phyloP scores from a whole-genome alignment of 2,329 filamentous ascomycete genomes.

The Neonectria coccinea region DNA sequence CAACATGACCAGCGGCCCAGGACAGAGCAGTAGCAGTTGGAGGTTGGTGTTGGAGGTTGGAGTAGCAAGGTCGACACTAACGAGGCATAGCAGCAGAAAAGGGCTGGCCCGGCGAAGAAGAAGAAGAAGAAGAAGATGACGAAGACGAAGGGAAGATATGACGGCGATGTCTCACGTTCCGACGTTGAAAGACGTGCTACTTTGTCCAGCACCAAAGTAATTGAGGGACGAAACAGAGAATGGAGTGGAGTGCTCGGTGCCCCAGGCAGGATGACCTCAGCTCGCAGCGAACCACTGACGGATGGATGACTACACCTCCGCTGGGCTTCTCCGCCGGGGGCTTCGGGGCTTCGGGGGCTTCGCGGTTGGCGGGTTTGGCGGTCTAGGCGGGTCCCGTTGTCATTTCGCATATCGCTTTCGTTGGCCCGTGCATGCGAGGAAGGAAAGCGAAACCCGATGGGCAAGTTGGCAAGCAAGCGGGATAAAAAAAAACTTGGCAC shows the following conservation, averaged over 20 bases:
- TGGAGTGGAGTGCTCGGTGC: background rate
- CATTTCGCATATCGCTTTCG: constrained; percentile 43
- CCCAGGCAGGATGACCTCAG: constrained; percentile 12
- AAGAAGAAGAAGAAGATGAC: constrained; percentile 5
- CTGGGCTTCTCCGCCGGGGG: background rate
- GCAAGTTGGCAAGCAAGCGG: too few species aligned
- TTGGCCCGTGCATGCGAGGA: constrained; percentile 21
- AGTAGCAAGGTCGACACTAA: constrained; percentile 1
- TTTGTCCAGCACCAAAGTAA: background rate
- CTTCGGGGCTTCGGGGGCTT: constrained; percentile 14
- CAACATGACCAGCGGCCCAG: constrained; percentile 41
- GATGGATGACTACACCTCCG: background rate
- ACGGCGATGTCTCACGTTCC: constrained; percentile 22
- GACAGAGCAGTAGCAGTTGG: constrained; percentile 1
- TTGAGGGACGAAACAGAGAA: background rate
- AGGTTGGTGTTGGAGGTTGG: background rate
- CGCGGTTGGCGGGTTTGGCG: background rate
- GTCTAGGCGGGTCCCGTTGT: constrained; percentile 41
- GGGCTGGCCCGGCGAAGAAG: constrained; percentile 4
- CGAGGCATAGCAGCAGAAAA: constrained; percentile 12
- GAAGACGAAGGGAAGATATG: background rate
- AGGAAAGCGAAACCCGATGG: constrained; percentile 9
- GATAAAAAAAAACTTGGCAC: too few species aligned
- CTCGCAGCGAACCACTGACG: constrained; percentile 3
- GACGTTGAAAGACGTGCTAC: background rate